Evolutionary conservation across 2,329 filamentous ascomycete species (phyloP), one percentile per base, ranked within the genome.

Genomic region (Simplicillium aogashimaense): DNA sequence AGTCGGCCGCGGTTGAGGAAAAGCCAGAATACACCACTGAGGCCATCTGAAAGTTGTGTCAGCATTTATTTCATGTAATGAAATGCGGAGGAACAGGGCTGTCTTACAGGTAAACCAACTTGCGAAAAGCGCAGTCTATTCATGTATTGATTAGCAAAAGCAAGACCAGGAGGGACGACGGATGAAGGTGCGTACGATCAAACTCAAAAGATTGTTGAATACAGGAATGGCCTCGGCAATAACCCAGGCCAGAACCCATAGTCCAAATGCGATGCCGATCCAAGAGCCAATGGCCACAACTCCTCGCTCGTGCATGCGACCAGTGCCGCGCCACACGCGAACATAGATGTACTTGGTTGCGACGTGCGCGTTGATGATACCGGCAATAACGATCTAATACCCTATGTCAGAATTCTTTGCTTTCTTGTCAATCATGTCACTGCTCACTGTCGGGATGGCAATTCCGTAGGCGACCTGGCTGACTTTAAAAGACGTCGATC

Each of bases 401-500:
- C n/a, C n/a, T 15, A 3, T 13, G 11, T 35, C 6, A 12, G 11
- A 16, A 16, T 16, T 16, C 10, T 12, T 16, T 35, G 14, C 5
- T 14, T 12, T 9, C 14, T 13, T 34, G 32, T 5, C 11, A 17
- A 6, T 3, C 13, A 16, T 3, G 3, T 17, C 33, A 17, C 14
- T 17, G 33, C 33, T 35, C 9, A 25, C 20, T 9, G 20, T 25
- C 1, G 53, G 55, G 3, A 59, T 49, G 12, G 56, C 56, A n/a
- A 60, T 47, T 8, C 66, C 67, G 40, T 70, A 71, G 37, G 55
- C 57, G 13, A 69, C 51, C 46, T 63, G 69, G 54, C 70, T 70
- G 40, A 67, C 53, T 0, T 49, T 36, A 0, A 30, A 2, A 1
- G 67, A 67, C 1, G 65, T 67, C 20, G 64, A 67, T 2, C 66